Percentiles rank a stretch among this genome's conserved stretches.
phyloP scores from a whole-genome alignment of 768 basidiomycete species.

The Mycena galericulata region DNA sequence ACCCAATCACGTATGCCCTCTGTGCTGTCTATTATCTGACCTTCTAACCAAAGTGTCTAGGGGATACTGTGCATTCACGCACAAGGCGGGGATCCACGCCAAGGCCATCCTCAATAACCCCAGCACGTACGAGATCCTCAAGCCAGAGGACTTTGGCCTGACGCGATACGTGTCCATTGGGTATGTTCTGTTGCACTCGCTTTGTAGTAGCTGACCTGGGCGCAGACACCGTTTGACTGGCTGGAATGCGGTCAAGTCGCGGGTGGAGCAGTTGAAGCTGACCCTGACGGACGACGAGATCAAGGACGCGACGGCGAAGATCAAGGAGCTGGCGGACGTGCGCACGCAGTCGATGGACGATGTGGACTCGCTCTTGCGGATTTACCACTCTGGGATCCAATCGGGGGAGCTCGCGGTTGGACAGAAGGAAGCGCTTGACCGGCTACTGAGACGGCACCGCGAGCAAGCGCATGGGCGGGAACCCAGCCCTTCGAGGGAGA shows the following conservation, averaged over 20 bases:
- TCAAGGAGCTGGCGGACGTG: constrained; percentile 99
- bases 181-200: constrained; percentile 50
- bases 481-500: constrained; percentile 24
- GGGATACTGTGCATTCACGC: constrained; percentile 99
- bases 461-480: constrained; percentile 42
- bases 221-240: constrained; percentile 92
- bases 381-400: constrained; percentile 95
- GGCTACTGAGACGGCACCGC: constrained; percentile 85
- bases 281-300: constrained; percentile 92
- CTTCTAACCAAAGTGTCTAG: constrained; percentile 53
- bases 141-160: constrained; percentile 98
- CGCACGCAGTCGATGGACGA: constrained; percentile 99
- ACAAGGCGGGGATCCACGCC: constrained; percentile 99
- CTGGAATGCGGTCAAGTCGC: constrained; percentile 99
- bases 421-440: constrained; percentile 92
- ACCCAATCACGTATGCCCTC: constrained; percentile 83
- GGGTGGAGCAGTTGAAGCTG: constrained; percentile 96
- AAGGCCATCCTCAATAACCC: constrained; percentile 99
- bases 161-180: constrained; percentile 98
- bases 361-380: constrained; percentile 94
- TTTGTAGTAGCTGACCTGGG: constrained; percentile 5
- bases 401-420: constrained; percentile 93
- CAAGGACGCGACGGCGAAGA: constrained; percentile 99
- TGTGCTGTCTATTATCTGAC: neutral
- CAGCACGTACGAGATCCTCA: constrained; percentile 98